Evolutionary conservation across 371 early-diverging fungal genomes (phyloP).

Genomic region (Apophysomyces variabilis): DNA sequence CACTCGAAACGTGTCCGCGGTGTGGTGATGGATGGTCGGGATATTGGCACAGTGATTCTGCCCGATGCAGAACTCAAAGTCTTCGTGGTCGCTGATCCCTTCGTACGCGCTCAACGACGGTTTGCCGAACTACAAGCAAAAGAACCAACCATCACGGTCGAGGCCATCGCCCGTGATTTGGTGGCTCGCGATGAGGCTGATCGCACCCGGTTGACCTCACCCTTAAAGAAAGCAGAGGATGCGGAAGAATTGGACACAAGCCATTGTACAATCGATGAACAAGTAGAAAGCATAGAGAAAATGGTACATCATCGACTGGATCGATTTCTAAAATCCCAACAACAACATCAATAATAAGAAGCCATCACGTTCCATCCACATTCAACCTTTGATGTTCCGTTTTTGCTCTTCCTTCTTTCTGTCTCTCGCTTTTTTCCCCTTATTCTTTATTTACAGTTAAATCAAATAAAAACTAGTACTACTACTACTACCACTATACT

Average conservation of each 20-base stretch:
- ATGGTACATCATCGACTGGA: conserved; percentile 38
- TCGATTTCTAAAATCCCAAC: background rate
- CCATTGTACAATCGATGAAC: conserved; percentile 72
- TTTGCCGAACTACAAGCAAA: conserved; percentile 59
- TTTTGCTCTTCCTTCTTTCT: background rate
- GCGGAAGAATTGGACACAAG: conserved; percentile 88
- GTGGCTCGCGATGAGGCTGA: conserved; percentile 81
- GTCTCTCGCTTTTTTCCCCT: background rate
- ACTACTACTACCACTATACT: background rate
- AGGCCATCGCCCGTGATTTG: conserved; percentile 64
- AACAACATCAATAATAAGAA: conserved; percentile 4
- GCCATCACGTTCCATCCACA: background rate
- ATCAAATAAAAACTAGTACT: background rate
- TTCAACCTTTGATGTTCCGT: background rate
- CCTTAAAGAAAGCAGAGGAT: conserved; percentile 79
- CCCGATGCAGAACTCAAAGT: conserved; percentile 93
- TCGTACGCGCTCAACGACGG: conserved; percentile 81
- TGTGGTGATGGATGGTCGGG: conserved; percentile 94
- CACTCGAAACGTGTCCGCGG: conserved; percentile 46
- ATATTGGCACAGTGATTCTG: conserved; percentile 89
- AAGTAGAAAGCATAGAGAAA: conserved; percentile 71
- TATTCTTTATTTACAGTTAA: no score
- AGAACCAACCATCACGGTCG: conserved; percentile 34
- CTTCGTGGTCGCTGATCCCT: conserved; percentile 79
- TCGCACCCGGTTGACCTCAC: conserved; percentile 74